phyloP scores from a whole-genome alignment of 1,139 yeast genomes.

The Kluyveromyces sp. region DNA sequence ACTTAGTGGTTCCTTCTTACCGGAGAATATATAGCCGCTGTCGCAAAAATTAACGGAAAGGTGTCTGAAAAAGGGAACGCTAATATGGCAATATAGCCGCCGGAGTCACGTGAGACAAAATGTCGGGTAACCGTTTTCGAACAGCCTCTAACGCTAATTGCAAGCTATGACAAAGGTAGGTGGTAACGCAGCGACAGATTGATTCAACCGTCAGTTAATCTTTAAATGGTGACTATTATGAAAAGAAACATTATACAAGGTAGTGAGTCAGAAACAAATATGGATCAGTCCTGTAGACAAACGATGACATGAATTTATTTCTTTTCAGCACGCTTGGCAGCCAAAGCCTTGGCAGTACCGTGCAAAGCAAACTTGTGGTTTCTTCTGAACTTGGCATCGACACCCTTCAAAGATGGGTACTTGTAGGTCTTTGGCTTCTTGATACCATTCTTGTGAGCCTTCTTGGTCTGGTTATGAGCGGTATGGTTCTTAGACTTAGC shows the following conservation, averaged over 20 bases:
- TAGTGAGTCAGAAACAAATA: background rate
- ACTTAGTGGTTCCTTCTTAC: background rate
- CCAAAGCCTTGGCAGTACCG: conserved; percentile 93
- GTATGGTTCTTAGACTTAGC: conserved; percentile 99
- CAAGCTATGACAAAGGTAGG: background rate
- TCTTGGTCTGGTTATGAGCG: conserved; percentile 98
- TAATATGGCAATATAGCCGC: conserved; percentile 1
- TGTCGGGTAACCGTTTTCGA: background rate
- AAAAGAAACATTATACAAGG: conserved; percentile 8
- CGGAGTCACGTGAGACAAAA: too few species aligned
- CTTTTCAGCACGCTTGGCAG: conserved; percentile 55
- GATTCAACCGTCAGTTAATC: conserved; percentile 1
- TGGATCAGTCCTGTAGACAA: background rate
- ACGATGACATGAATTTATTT: conserved; percentile 9
- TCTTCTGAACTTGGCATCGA: conserved; percentile 98
- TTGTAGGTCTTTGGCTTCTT: conserved; percentile 98
- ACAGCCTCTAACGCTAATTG: background rate
- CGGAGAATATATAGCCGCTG: background rate
- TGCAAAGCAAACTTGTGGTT: conserved; percentile 99
- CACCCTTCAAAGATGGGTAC: conserved; percentile 98
- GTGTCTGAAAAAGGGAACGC: background rate
- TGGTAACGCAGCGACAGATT: background rate
- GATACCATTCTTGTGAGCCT: conserved; percentile 99
- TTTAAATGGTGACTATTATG: conserved; percentile 4
- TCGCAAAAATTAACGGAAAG: conserved; percentile 3